phyloP scores from a whole-genome alignment of 441 rosid genomes.

The Jatropha multifida region DNA sequence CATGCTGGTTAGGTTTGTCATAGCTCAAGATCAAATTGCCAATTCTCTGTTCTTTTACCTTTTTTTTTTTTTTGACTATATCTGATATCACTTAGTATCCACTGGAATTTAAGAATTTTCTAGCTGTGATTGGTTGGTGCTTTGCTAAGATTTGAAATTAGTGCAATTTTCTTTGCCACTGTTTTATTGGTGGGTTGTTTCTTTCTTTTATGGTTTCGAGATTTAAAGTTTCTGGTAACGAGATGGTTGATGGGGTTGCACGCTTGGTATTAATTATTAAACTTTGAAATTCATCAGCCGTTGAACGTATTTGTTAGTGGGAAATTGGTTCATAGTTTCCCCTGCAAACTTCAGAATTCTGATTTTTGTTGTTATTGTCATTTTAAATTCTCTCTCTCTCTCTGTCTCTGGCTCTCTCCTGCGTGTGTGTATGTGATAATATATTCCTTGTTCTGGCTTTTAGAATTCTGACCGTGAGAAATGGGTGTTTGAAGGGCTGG shows the following conservation, averaged over 20 bases:
- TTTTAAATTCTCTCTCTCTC: background rate
- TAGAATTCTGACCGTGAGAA: conserved; percentile 19
- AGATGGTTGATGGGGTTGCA: conserved; percentile 4
- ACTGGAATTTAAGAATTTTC: background rate
- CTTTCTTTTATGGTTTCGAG: background rate
- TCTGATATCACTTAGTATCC: background rate
- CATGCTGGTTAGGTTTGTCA: background rate
- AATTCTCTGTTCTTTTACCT: background rate
- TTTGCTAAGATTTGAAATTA: background rate
- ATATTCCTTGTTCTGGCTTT: background rate
- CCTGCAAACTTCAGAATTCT: background rate
- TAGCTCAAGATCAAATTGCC: background rate
- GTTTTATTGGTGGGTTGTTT: background rate
- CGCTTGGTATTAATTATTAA: background rate
- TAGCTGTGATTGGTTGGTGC: background rate
- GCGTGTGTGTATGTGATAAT: too few species aligned
- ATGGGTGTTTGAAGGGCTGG: conserved; percentile 32
- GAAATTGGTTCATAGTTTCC: conserved; percentile 4
- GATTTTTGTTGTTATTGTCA: background rate
- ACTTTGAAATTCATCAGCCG: background rate
- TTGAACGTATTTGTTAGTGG: background rate
- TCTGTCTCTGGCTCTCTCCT: background rate
- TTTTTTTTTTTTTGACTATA: background rate
- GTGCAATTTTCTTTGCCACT: conserved; percentile 10
- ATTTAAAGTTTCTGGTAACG: background rate